Percentiles rank a stretch among this genome's conserved stretches.
Evolutionary conservation across 192 early-diverging fungal species (phyloP).

Genomic region (Umbelopsis isabellina): DNA sequence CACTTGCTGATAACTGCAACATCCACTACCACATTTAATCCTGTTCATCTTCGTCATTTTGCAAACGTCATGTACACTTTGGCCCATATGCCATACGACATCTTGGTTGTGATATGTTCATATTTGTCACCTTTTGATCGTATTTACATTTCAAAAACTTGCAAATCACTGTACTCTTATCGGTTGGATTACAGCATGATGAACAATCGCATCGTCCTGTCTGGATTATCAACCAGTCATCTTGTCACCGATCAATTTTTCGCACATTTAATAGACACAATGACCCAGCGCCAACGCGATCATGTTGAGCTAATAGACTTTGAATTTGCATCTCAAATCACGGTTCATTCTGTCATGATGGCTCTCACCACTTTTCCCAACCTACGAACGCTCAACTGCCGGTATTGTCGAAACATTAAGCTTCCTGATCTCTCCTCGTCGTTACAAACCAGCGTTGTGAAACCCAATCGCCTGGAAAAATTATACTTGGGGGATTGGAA

Average conservation of each 20-base stretch:
- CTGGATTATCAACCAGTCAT: slow-evolving; percentile 5
- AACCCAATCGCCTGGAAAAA: neutral
- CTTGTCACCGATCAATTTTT: slow-evolving; percentile 7
- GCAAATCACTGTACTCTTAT: slow-evolving; percentile 2
- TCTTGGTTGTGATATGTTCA: neutral
- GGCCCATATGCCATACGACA: neutral
- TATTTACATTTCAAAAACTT: neutral
- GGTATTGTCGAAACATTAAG: slow-evolving; percentile 15
- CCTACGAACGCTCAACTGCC: slow-evolving; percentile 13
- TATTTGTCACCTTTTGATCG: slow-evolving; percentile 6
- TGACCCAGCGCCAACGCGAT: neutral
- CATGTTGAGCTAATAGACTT: neutral
- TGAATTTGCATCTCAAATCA: slow-evolving; percentile 11
- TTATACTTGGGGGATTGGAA: slow-evolving; percentile 5
- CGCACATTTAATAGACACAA: neutral
- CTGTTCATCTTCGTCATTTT: neutral
- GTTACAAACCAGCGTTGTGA: neutral
- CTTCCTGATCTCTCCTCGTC: neutral
- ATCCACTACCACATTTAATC: neutral
- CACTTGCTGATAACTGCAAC: too few species aligned
- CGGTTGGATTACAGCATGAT: neutral
- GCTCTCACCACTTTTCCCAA: neutral
- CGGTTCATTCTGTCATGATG: slow-evolving; percentile 8
- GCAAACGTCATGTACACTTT: neutral
- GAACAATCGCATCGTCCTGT: neutral